Base-by-base conservation (phyloP, 169 alveolate species). In the Eimeria tenella region DNA sequence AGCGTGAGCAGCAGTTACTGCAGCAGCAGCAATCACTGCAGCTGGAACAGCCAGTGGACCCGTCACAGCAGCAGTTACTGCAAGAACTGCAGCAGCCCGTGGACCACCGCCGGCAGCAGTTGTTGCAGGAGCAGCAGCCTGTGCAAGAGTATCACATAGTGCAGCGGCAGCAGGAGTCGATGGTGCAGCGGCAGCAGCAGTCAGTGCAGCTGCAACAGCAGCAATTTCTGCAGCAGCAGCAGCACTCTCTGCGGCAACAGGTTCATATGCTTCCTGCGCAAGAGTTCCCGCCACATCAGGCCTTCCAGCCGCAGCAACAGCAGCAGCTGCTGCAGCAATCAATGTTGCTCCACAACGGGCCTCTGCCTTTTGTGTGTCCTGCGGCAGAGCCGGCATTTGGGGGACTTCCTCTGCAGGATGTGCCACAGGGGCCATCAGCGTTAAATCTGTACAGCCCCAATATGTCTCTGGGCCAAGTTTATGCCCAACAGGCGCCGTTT, bases 161-260 rank as follows among this genome's bases (percentile, higher is more conserved):
- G 49, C 50, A 15, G 79, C 79, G n/a, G 79, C 79, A 68, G 79
- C 79, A 17, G 79, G 50, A 15, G 1, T n/a, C 15, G 15, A 8
- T 9, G 79, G 49, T 9, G 79, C 79, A 68, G 79, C 79, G n/a
- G 79, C 79, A 15, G 50, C 79, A 9, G 79, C 79, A 68, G 79
- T 11, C n/a, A 11, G 15, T 21, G 79, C 79, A 68, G 79, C 79
- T n/a, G 79, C 79, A 8, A 8, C 79, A 68, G 42, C n/a, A 3
- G 42, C 42, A 31, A 31, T 31, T 31, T 31, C 42, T 31, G 42
- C 42, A 31, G 42, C 42, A 31, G 42, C 42, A 31, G 42, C 42
- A 31, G 42, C 42, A 31, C 42, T 31, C 42, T 31, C 42, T 31
- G 42, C 42, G 42, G 42, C 42, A 31, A 2, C 42, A 31, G 42